A percentile compares a stretch with the other conserved stretches of the same genome.
These are phyloP conservation scores for Xerocomus brunneocitrinus DNA, from an alignment of 768 basidiomycete genomes.

Conservation along the genomic window DNA sequence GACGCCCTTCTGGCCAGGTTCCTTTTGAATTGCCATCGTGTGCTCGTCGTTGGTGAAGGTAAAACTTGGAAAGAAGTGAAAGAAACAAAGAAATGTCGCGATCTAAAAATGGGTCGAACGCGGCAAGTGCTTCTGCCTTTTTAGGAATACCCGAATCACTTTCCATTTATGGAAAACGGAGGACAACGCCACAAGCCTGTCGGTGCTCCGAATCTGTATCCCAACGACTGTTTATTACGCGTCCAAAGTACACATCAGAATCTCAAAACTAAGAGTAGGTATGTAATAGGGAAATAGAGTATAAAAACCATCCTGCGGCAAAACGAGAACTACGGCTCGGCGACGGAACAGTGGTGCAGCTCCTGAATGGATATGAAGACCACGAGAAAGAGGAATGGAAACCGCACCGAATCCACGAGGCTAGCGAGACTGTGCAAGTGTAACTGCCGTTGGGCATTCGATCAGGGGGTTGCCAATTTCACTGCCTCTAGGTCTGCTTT, in stretches of 20 bases:
- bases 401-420: slow-evolving; percentile 36
- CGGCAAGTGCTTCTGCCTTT: background rate
- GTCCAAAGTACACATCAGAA: slow-evolving; percentile 21
- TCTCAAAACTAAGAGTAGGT: slow-evolving; percentile 25
- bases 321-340: background rate
- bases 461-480: slow-evolving; percentile 30
- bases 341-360: background rate
- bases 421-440: slow-evolving; percentile 9
- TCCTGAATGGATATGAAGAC: slow-evolving; percentile 16
- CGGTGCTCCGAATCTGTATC: no score
- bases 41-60: slow-evolving; percentile 14
- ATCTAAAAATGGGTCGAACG: slow-evolving; percentile 9
- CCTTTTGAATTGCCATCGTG: slow-evolving; percentile 75
- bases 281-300: slow-evolving; percentile 24
- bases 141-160: slow-evolving; percentile 1
- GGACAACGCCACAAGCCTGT: no score
- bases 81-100: slow-evolving; percentile 2
- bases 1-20: slow-evolving; percentile 88
- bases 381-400: slow-evolving; percentile 24
- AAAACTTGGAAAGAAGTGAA: slow-evolving; percentile 6
- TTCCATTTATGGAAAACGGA: background rate
- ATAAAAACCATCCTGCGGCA: slow-evolving; percentile 20
- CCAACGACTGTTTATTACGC: slow-evolving; percentile 3
- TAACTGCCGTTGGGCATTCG: slow-evolving; percentile 13
- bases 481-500: slow-evolving; percentile 60